Percentiles rank a stretch among this genome's conserved stretches.
Evolutionary conservation across 116 monocot genomes (phyloP).

Genomic region (Dioscorea cayenensis): DNA sequence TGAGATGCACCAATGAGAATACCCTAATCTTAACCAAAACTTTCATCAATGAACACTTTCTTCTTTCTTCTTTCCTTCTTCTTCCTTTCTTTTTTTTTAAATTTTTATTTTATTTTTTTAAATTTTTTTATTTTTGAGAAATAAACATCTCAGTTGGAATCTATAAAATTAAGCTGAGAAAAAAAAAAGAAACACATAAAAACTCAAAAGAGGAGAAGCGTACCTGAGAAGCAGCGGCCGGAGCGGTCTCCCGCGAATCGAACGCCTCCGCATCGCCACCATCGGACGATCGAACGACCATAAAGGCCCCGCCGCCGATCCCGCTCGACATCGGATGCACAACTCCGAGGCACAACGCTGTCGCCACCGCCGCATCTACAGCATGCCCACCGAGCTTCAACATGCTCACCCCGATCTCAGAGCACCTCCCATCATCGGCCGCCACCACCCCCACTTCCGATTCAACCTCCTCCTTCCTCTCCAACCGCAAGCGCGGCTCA

Average conservation of each 20-base stretch:
- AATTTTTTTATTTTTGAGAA: too few species aligned
- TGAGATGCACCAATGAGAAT: too few species aligned
- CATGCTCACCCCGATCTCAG: conserved; percentile 50
- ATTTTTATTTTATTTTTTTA: too few species aligned
- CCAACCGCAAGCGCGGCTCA: background rate
- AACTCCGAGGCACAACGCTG: conserved; percentile 64
- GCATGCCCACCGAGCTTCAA: conserved; percentile 65
- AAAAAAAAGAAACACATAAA: too few species aligned
- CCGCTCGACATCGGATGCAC: conserved; percentile 82
- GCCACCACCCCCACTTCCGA: conserved; percentile 77
- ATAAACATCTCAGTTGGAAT: too few species aligned
- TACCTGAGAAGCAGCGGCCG: conserved; percentile 59
- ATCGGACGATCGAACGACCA: conserved; percentile 37
- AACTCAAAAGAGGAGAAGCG: background rate
- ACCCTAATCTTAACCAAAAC: too few species aligned
- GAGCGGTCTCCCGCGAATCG: conserved; percentile 87
- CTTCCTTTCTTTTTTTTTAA: too few species aligned
- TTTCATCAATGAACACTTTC: too few species aligned
- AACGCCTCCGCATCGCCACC: conserved; percentile 46
- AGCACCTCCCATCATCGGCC: conserved; percentile 70
- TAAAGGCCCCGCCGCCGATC: conserved; percentile 76
- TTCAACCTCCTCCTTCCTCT: conserved; percentile 36
- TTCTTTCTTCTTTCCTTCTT: too few species aligned
- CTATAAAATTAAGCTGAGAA: too few species aligned
- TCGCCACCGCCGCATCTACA: conserved; percentile 82